Evolutionary conservation across 495 filamentous ascomycete species (phyloP).

Genomic region (Monascus purpureus): DNA sequence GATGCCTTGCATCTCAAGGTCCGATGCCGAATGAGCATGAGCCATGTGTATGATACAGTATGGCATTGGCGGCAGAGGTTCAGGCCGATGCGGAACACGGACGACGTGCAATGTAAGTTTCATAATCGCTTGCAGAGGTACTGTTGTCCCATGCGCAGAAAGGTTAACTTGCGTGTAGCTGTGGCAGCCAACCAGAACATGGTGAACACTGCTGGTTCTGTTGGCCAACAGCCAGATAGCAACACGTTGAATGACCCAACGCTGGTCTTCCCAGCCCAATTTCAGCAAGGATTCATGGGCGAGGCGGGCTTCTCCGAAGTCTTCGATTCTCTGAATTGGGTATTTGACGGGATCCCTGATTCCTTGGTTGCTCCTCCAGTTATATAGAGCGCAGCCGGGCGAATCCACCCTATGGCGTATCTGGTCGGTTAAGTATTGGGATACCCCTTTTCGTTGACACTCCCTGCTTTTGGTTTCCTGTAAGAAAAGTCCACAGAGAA

Average conservation of each 20-base stretch:
- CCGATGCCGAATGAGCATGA: conserved; percentile 37
- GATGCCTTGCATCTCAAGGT: conserved; percentile 30
- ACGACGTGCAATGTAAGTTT: conserved; percentile 27
- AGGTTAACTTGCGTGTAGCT: conserved; percentile 10
- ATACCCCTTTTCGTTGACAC: too few species aligned
- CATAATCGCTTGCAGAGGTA: too few species aligned
- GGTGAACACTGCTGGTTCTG: conserved; percentile 12
- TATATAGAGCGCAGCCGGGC: conserved; percentile 11
- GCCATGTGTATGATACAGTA: conserved; percentile 35
- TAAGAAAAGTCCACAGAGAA: too few species aligned
- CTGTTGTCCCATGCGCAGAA: too few species aligned
- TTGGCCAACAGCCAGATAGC: conserved; percentile 17
- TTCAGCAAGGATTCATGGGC: conserved; percentile 30
- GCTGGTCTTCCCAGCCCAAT: conserved; percentile 25
- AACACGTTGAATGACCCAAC: conserved; percentile 19
- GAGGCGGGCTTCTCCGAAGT: conserved; percentile 34
- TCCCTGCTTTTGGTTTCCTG: too few species aligned
- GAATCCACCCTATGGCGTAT: neutral
- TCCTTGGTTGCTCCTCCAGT: conserved; percentile 28
- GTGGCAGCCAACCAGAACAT: conserved; percentile 18
- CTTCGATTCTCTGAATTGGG: conserved; percentile 35
- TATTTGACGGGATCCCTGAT: conserved; percentile 34
- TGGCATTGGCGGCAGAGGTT: conserved; percentile 37
- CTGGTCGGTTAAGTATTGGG: too few species aligned
- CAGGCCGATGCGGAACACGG: conserved; percentile 24